Evolutionary conservation across 768 basidiomycete species (phyloP), one percentile per base, ranked within the genome.

Genomic region (Mycena leptocephala): DNA sequence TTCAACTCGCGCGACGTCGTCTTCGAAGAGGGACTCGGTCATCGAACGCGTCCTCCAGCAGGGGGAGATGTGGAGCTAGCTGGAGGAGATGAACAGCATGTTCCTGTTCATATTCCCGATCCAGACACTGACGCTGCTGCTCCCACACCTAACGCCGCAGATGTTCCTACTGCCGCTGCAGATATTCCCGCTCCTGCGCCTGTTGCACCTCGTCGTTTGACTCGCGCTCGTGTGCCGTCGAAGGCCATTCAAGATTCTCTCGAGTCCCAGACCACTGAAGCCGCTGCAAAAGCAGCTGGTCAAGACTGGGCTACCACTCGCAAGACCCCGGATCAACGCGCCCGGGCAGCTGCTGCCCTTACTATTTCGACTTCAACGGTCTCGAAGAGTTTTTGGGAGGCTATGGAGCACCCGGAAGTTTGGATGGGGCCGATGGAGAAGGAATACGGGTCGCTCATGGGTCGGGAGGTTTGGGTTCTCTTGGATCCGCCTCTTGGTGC

Each of bases 391-490:
- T 76, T 67, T 37, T 62, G 61, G n/a, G 74, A 79, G 33, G 79
- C 79, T 13, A 79, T 79, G 79, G 51, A n/a, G 66, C 48, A 74
- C 4, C 73, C 70, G 11, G 76, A 77, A 5, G 13, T 77, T 4
- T 81, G 79, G 79, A 56, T 69, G 55, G 61, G n/a, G 26, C 62
- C 78, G 20, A 79, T 81, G 75, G 68, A 75, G 56, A 72, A 75
- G 56, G 78, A 81, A 69, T 71, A 80, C 59, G 66, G 46, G 51
- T 61, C 35, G 3, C 68, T 80, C 8, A 48, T 77, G 39, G 76
- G 68, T 26, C 80, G 78, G 13, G 75, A 70, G n/a, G 75, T 76
- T 16, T 84, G 81, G 80, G 75, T 65, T 16, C 30, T 84, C 1
- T 76, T 80, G 0, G 76, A 82, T 4, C 24, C n/a, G 0, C 84